phyloP scores from a whole-genome alignment of 768 basidiomycete species.

The Clitopilus hobsonii region DNA sequence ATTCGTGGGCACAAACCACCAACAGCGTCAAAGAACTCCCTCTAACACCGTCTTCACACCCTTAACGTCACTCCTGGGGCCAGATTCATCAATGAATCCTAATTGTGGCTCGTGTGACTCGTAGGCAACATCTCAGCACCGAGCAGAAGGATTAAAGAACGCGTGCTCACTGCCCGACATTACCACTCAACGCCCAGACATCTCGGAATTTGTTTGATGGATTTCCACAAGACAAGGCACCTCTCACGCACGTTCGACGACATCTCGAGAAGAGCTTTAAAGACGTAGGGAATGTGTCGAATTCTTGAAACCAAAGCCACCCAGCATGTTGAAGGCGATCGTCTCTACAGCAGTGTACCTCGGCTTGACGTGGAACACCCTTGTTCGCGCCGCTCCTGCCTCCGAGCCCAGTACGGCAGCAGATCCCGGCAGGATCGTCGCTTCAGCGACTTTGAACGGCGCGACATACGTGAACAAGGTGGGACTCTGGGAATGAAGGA shows the following conservation, averaged over 20 bases:
- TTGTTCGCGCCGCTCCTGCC: neutral
- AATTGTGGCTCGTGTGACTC: neutral
- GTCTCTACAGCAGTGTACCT: neutral
- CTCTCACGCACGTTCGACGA: neutral
- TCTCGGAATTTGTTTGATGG: neutral
- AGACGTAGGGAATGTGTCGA: neutral
- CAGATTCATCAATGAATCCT: neutral
- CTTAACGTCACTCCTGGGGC: neutral
- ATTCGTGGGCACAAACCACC: neutral
- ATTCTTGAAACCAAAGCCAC: neutral
- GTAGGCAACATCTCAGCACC: neutral
- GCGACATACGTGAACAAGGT: constrained; percentile 4
- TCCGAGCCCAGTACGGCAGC: neutral
- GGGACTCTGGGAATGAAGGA: neutral
- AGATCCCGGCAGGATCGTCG: neutral
- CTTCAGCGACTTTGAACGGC: neutral
- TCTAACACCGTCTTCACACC: neutral
- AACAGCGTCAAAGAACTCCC: neutral
- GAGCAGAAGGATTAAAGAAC: no score
- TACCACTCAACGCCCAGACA: no score
- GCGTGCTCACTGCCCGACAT: no score
- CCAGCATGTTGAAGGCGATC: neutral
- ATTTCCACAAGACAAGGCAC: neutral
- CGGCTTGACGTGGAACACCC: neutral
- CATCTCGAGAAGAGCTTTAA: neutral